phyloP scores from a whole-genome alignment of 192 early-diverging fungal genomes.

The Coemansia sp. region DNA sequence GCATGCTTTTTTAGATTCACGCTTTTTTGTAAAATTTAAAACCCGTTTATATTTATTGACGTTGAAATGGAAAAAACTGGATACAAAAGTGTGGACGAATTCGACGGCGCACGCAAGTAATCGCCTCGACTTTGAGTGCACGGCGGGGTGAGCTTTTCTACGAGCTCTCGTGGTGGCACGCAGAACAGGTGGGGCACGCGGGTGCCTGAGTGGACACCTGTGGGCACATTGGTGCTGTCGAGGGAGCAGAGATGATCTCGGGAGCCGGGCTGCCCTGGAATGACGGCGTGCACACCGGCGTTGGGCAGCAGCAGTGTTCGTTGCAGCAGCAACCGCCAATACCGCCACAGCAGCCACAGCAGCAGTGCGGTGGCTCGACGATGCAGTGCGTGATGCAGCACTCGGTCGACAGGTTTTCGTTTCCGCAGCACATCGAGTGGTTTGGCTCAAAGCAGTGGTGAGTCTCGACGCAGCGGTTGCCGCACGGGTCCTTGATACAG shows the following conservation, averaged over 20 bases:
- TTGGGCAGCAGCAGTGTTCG: conserved; percentile 27
- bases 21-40: background rate
- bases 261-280: conserved; percentile 40
- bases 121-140: background rate
- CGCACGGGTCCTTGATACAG: conserved; percentile 53
- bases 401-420: conserved; percentile 49
- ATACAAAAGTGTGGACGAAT: background rate
- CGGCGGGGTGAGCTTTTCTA: background rate
- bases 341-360: conserved; percentile 22
- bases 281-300: conserved; percentile 45
- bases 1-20: background rate
- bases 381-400: conserved; percentile 54
- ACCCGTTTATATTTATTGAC: background rate
- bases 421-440: conserved; percentile 28
- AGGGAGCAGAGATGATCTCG: conserved; percentile 13
- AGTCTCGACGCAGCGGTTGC: conserved; percentile 48
- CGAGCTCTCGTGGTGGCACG: background rate
- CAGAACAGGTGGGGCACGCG: conserved; percentile 32
- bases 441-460: conserved; percentile 53
- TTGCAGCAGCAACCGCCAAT: conserved; percentile 7
- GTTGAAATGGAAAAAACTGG: background rate
- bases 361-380: conserved; percentile 40
- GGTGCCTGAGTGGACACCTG: conserved; percentile 20
- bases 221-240: conserved; percentile 37
- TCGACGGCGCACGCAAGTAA: too few relatives aligned